Conservation (phyloP, 352 stramenopile species). For the Globisporangium cederbergense region DNA sequence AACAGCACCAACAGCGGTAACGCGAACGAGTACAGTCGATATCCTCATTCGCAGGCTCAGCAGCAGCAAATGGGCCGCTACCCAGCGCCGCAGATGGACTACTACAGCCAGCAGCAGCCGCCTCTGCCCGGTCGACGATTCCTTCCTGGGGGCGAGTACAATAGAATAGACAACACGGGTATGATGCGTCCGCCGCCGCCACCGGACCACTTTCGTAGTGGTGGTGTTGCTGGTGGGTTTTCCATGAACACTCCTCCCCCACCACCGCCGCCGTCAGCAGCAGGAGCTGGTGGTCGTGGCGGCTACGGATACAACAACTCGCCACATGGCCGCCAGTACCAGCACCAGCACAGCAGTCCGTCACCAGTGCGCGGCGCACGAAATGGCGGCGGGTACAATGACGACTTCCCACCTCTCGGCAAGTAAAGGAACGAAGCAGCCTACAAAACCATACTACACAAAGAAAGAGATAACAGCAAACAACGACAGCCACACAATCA, state of each 20-base stretch:
- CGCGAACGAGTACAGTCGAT: slow-evolving; percentile 24
- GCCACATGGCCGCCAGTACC: slow-evolving; percentile 7
- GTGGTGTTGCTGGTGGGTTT: slow-evolving; percentile 16
- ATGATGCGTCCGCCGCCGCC: slow-evolving; percentile 29
- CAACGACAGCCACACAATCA: neutral
- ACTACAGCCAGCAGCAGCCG: slow-evolving; percentile 19
- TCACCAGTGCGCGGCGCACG: slow-evolving; percentile 14
- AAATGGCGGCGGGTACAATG: slow-evolving; percentile 43
- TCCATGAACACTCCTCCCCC: slow-evolving; percentile 32
- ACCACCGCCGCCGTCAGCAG: slow-evolving; percentile 19
- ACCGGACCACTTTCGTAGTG: slow-evolving; percentile 35
- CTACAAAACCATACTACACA: slow-evolving; percentile 8
- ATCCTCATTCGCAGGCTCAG: slow-evolving; percentile 6
- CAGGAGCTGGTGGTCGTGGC: slow-evolving; percentile 12
- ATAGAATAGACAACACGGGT: slow-evolving; percentile 54
- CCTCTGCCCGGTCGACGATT: slow-evolving; percentile 30
- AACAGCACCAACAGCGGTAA: slow-evolving; percentile 5
- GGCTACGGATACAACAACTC: slow-evolving; percentile 12
- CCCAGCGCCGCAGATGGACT: slow-evolving; percentile 16
- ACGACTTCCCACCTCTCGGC: slow-evolving; percentile 70
- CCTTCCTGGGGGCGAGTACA: slow-evolving; percentile 32
- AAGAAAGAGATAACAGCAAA: neutral
- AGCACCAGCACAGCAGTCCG: slow-evolving; percentile 12
- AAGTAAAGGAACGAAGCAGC: slow-evolving; percentile 28
- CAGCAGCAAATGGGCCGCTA: slow-evolving; percentile 12